Conservation (phyloP, 1,284 basidiomycete species). For the Puccinia horiana region DNA sequence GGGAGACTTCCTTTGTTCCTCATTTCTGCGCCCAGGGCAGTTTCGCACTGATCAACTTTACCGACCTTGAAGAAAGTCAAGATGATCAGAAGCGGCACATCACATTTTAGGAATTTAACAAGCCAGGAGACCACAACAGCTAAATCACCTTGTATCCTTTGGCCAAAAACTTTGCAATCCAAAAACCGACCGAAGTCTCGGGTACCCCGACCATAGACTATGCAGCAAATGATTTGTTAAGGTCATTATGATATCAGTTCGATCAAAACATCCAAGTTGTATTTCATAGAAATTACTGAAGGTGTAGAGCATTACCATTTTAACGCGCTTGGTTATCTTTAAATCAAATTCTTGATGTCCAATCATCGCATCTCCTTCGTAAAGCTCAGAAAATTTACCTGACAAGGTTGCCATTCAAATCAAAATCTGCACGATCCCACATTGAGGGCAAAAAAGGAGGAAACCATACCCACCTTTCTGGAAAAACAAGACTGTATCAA, state of each 20-base stretch:
- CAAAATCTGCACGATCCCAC: background rate
- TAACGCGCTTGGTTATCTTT: conserved; percentile 77
- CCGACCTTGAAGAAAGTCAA: conserved; percentile 64
- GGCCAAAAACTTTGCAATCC: conserved; percentile 71
- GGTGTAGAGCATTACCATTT: conserved; percentile 78
- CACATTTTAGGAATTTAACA: conserved; percentile 74
- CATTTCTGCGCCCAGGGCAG: conserved; percentile 70
- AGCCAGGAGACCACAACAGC: conserved; percentile 61
- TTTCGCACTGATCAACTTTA: conserved; percentile 94
- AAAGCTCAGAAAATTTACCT: conserved; percentile 51
- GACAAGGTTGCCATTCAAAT: background rate
- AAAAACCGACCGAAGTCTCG: conserved; percentile 87
- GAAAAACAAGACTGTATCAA: conserved; percentile 43
- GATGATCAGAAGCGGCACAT: background rate
- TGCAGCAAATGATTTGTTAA: background rate
- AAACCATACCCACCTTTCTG: conserved; percentile 35
- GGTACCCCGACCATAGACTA: conserved; percentile 80
- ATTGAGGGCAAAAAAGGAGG: background rate
- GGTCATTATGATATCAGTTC: background rate
- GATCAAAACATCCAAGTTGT: background rate
- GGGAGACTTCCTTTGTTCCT: conserved; percentile 61
- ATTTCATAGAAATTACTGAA: background rate
- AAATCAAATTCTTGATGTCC: conserved; percentile 59
- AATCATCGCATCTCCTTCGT: conserved; percentile 59
- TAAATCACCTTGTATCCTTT: conserved; percentile 48